These are phyloP conservation scores for Neonectria faginata DNA, from an alignment of 2,329 filamentous ascomycete genomes.

Conservation along the genomic window DNA sequence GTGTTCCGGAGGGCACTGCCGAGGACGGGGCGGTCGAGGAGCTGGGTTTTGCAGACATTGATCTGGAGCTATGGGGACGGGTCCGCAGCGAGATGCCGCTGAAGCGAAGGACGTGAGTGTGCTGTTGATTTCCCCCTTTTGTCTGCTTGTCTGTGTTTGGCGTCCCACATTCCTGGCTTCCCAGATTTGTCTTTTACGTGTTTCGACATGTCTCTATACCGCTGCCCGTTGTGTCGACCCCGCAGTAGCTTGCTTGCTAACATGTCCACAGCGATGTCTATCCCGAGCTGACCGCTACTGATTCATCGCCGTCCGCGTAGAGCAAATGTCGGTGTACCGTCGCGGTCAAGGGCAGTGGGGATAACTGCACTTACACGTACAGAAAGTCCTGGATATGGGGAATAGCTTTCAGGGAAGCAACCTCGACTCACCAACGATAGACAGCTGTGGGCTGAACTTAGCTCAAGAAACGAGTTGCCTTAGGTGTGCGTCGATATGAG, in stretches of 20 bases:
- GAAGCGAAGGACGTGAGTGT: slow-evolving; percentile 62
- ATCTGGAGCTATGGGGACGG: slow-evolving; percentile 59
- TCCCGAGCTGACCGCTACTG: slow-evolving; percentile 33
- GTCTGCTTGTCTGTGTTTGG: neutral
- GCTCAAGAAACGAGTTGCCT: neutral
- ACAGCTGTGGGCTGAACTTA: neutral
- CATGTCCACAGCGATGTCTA: slow-evolving; percentile 39
- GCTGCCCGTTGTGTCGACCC: neutral
- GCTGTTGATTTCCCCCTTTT: neutral
- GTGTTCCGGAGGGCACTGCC: slow-evolving; percentile 38
- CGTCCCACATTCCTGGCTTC: neutral
- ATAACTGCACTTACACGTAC: neutral
- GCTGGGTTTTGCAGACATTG: slow-evolving; percentile 67
- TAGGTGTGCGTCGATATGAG: neutral
- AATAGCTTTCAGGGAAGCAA: neutral
- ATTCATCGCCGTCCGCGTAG: neutral
- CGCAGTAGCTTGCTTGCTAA: slow-evolving; percentile 20
- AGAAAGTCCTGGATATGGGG: neutral
- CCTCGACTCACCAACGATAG: neutral
- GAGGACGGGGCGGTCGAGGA: slow-evolving; percentile 57
- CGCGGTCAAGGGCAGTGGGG: neutral
- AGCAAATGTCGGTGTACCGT: slow-evolving; percentile 1
- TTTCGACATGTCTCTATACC: slow-evolving; percentile 9
- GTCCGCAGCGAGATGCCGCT: slow-evolving; percentile 66
- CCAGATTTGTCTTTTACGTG: slow-evolving; percentile 4